Conservation (phyloP, 352 stramenopile genomes). For the Phytopythium oedochilum region DNA sequence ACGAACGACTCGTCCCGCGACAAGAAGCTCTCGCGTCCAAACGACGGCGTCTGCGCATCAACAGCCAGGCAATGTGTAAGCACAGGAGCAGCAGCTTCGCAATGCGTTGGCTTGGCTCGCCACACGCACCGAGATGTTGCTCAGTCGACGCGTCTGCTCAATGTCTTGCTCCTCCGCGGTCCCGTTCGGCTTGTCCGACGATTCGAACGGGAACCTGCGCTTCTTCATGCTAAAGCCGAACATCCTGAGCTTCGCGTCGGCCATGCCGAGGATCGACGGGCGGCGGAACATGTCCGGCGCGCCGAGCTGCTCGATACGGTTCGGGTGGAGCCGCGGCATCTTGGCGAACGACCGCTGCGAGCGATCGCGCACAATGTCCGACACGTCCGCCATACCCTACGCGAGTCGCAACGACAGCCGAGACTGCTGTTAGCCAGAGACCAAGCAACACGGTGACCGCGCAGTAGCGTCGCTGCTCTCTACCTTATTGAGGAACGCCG, state of each 20-base stretch:
- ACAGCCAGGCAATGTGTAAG: not conserved
- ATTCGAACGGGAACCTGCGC: constrained; percentile 69
- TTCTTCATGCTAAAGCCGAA: constrained; percentile 86
- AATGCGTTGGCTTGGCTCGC: too few species aligned
- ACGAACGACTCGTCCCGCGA: constrained; percentile 3
- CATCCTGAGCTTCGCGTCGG: constrained; percentile 63
- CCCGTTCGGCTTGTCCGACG: constrained; percentile 9
- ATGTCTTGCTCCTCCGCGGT: constrained; percentile 31
- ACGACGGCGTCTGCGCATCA: not conserved
- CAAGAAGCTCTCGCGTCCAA: constrained; percentile 4
- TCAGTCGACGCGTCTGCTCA: constrained; percentile 69
- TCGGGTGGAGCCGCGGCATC: constrained; percentile 35
- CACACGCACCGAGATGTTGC: constrained; percentile 45
- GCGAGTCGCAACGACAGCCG: too few species aligned
- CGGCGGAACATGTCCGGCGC: constrained; percentile 46
- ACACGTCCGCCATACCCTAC: constrained; percentile 19
- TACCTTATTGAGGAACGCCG: constrained; percentile 67
- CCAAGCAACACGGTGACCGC: not conserved
- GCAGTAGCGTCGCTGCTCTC: not conserved
- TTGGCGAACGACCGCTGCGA: not conserved
- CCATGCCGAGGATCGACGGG: constrained; percentile 54
- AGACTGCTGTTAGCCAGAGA: not conserved
- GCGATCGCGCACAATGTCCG: constrained; percentile 58
- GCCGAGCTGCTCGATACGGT: constrained; percentile 19
- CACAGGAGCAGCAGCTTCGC: not conserved